Evolutionary conservation across 306 rosid species (phyloP).

Genomic region (Fagus sylvatica): DNA sequence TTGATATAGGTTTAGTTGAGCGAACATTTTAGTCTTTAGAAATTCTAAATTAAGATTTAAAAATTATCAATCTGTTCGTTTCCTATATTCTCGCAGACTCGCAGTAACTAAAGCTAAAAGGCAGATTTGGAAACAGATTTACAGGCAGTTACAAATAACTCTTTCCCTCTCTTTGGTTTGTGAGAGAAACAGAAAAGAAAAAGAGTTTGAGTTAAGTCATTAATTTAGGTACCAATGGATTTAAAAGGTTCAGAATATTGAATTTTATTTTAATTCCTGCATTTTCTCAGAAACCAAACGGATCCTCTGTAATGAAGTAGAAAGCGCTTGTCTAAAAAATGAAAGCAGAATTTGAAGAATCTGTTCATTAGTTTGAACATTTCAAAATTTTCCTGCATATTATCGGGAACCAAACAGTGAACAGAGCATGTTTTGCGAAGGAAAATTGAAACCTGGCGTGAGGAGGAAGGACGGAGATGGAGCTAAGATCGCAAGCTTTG

Average conservation of each 20-base stretch:
- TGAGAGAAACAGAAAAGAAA: not conserved
- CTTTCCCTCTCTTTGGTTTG: not conserved
- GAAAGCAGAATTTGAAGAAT: not conserved
- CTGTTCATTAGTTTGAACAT: not conserved
- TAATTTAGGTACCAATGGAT: not conserved
- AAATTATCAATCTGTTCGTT: not conserved
- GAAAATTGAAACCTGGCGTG: conserved; percentile 44
- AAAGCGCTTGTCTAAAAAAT: not conserved
- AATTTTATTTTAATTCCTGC: conserved; percentile 11
- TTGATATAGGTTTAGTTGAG: not conserved
- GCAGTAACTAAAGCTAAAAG: not conserved
- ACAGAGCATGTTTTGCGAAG: not conserved
- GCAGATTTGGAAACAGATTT: not conserved
- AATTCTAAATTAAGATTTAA: not conserved
- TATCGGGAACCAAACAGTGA: not conserved
- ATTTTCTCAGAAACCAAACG: conserved; percentile 27
- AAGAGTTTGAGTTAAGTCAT: not conserved
- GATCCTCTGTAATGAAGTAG: not conserved
- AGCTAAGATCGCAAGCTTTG: conserved; percentile 82
- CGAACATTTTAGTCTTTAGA: not conserved
- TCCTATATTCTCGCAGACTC: too few relatives aligned
- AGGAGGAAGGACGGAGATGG: conserved; percentile 92
- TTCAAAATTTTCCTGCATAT: conserved; percentile 3
- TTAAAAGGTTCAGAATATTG: not conserved
- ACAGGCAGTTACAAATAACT: not conserved